A percentile compares a stretch with the other conserved stretches of the same genome.
phyloP scores from a whole-genome alignment of 2,329 filamentous ascomycete genomes.

The Colletotrichum falcatum region DNA sequence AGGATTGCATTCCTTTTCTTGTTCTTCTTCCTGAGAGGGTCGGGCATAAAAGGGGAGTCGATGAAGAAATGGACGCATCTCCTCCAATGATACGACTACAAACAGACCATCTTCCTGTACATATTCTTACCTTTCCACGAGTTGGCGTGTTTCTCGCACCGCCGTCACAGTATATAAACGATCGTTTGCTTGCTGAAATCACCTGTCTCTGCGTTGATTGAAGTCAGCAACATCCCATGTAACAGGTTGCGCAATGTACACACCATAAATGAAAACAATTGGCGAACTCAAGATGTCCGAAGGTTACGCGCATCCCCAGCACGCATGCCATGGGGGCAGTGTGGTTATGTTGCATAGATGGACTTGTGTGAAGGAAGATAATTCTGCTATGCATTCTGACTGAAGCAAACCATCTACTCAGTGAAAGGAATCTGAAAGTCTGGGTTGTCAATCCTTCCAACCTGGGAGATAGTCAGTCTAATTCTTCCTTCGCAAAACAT shows the following conservation, averaged over 20 bases:
- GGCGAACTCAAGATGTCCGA: not conserved
- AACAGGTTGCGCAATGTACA: not conserved
- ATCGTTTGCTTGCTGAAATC: constrained; percentile 27
- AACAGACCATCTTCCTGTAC: constrained; percentile 25
- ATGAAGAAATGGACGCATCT: constrained; percentile 9
- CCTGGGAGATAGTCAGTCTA: too few relatives aligned
- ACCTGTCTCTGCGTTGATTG: not conserved
- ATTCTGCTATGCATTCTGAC: not conserved
- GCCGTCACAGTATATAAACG: constrained; percentile 35
- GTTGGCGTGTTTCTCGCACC: constrained; percentile 15
- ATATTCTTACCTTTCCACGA: constrained; percentile 22
- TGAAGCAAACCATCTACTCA: not conserved
- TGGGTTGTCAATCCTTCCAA: too few relatives aligned
- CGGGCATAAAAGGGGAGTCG: constrained; percentile 26
- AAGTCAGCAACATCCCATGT: not conserved
- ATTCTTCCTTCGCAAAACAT: not conserved
- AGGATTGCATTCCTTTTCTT: constrained; percentile 13
- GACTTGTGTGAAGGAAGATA: not conserved
- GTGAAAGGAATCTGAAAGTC: not conserved
- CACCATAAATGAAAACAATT: not conserved
- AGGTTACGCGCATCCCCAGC: not conserved
- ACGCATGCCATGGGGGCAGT: not conserved
- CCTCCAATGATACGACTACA: constrained; percentile 12
- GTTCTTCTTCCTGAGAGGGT: not conserved
- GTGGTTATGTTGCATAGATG: not conserved